These are phyloP conservation scores for Termitomyces sp. DNA, from an alignment of 768 basidiomycete genomes.

Conservation along the genomic window DNA sequence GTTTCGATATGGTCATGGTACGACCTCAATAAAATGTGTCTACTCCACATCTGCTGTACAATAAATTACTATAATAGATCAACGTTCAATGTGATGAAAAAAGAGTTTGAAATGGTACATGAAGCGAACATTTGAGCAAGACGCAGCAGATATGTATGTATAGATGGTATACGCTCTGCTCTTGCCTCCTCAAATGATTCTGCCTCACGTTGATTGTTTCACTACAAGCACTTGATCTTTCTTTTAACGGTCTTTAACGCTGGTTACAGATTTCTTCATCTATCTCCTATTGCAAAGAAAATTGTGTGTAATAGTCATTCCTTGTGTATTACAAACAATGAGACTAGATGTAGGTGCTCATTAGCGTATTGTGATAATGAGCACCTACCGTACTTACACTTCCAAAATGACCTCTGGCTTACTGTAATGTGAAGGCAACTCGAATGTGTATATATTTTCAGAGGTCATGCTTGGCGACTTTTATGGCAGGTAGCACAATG, in stretches of 20 bases:
- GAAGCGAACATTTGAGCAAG: neutral
- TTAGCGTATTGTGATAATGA: too few species aligned
- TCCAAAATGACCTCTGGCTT: neutral
- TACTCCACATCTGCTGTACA: neutral
- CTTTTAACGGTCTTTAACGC: neutral
- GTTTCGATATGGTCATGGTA: neutral
- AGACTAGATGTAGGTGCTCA: too few species aligned
- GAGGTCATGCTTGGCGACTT: neutral
- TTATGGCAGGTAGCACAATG: neutral
- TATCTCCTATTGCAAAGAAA: neutral
- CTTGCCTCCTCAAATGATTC: too few species aligned
- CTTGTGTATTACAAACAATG: too few species aligned
- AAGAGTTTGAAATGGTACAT: neutral
- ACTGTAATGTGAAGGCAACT: neutral
- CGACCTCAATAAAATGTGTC: neutral
- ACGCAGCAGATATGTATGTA: neutral
- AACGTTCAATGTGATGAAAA: neutral
- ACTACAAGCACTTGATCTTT: neutral
- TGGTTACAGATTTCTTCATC: neutral
- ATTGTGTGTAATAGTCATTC: neutral
- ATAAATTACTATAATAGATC: neutral
- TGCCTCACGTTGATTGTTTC: neutral
- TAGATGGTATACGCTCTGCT: neutral
- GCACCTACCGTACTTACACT: too few species aligned
- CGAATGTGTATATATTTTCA: neutral